Percentiles rank a stretch among this genome's conserved stretches.
These are phyloP conservation scores for Aspergillus sergii DNA, from an alignment of 2,329 filamentous ascomycete species.

Conservation along the genomic window DNA sequence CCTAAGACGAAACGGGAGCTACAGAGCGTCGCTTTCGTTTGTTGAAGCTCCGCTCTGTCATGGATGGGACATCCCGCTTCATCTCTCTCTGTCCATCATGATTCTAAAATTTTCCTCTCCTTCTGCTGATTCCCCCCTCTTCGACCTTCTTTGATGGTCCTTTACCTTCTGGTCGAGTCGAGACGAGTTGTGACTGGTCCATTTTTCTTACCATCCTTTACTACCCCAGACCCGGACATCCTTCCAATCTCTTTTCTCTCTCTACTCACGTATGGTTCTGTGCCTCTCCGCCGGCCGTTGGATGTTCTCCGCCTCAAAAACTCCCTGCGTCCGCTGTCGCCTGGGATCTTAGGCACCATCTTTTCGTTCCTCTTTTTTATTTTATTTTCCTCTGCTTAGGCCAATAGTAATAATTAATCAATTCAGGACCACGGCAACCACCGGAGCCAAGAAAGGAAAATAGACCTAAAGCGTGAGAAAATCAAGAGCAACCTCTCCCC, in stretches of 20 bases:
- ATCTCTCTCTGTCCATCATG: neutral
- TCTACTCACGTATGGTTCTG: constrained; percentile 4
- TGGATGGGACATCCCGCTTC: constrained; percentile 16
- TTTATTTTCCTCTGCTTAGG: neutral
- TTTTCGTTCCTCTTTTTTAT: neutral
- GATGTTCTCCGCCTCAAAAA: constrained; percentile 24
- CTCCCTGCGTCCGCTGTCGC: constrained; percentile 21
- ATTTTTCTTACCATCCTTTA: neutral
- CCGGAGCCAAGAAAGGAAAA: constrained; percentile 3
- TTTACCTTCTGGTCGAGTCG: neutral
- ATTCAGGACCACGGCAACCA: constrained; percentile 6
- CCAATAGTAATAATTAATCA: neutral
- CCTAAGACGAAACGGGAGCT: constrained; percentile 14
- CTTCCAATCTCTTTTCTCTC: constrained; percentile 11
- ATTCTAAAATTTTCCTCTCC: neutral
- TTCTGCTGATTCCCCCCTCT: neutral
- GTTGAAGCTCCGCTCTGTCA: constrained; percentile 25
- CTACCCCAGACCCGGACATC: constrained; percentile 17
- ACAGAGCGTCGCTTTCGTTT: constrained; percentile 18
- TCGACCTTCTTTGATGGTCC: neutral
- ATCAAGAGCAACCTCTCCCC: neutral
- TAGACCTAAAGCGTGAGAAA: constrained; percentile 6
- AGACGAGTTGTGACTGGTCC: constrained; percentile 1
- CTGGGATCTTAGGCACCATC: constrained; percentile 15
- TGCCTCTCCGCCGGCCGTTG: constrained; percentile 27